A percentile compares a stretch with the other conserved stretches of the same genome.
phyloP scores from a whole-genome alignment of 108 stramenopile genomes.

The Seminavis robusta region DNA sequence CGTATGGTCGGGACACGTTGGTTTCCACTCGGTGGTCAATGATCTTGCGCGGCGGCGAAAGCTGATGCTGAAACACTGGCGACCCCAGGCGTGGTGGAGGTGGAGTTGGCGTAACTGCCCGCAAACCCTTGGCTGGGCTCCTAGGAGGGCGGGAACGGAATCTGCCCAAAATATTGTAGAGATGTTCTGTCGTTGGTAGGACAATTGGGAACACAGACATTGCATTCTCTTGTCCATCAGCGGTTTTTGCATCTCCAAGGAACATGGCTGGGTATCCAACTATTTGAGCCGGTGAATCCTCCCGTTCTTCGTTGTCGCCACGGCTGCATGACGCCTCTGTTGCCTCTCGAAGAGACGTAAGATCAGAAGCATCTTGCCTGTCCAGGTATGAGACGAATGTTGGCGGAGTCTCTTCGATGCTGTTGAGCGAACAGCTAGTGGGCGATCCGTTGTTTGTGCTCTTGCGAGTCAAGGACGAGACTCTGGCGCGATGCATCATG shows the following conservation, averaged over 20 bases:
- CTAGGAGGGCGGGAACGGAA: slow-evolving; percentile 29
- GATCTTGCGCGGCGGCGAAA: slow-evolving; percentile 31
- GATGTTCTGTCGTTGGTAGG: no score
- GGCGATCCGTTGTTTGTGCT: no score
- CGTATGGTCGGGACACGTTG: slow-evolving; percentile 17
- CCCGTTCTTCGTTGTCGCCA: slow-evolving; percentile 5
- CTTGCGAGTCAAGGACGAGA: no score
- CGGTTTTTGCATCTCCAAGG: slow-evolving; percentile 33
- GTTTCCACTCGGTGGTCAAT: slow-evolving; percentile 20
- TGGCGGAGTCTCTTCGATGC: slow-evolving; percentile 19
- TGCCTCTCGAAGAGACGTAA: slow-evolving; percentile 23
- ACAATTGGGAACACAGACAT: no score
- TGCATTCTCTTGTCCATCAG: not conserved
- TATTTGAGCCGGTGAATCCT: slow-evolving; percentile 18
- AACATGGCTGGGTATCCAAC: slow-evolving; percentile 16
- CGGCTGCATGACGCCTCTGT: slow-evolving; percentile 14
- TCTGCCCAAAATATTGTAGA: slow-evolving; percentile 3
- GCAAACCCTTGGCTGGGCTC: slow-evolving; percentile 23
- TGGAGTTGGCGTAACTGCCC: slow-evolving; percentile 17
- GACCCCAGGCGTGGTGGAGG: slow-evolving; percentile 14
- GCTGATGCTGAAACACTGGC: slow-evolving; percentile 13
- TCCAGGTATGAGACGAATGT: slow-evolving; percentile 35
- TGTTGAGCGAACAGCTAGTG: no score
- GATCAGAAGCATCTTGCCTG: slow-evolving; percentile 19
- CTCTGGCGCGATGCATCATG: no score